phyloP scores from a whole-genome alignment of 768 basidiomycete genomes.

The Rhodotorula toruloides region DNA sequence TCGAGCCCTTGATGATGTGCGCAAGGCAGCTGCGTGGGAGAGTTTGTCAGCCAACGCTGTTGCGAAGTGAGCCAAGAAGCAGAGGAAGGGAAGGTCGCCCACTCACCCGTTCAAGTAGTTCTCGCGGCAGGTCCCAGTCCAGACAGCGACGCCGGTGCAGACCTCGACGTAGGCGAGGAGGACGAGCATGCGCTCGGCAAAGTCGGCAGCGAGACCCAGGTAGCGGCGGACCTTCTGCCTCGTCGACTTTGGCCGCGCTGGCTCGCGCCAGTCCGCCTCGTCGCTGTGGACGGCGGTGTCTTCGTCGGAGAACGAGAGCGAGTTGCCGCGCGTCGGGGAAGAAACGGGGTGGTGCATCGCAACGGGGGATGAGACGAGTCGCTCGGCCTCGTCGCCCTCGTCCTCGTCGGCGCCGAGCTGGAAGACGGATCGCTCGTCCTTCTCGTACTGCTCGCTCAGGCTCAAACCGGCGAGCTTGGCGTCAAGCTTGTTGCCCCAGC shows the following conservation, averaged over 20 bases:
- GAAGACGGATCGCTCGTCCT: background rate
- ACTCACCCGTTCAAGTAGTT: constrained; percentile 69
- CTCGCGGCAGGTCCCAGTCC: constrained; percentile 79
- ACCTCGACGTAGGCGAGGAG: constrained; percentile 65
- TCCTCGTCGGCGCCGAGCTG: constrained; percentile 11
- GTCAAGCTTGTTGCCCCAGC: background rate
- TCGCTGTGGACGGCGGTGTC: constrained; percentile 37
- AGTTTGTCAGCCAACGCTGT: background rate
- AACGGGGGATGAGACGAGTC: constrained; percentile 48
- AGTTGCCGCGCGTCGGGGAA: constrained; percentile 4
- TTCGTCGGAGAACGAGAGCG: constrained; percentile 17
- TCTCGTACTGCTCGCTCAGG: background rate
- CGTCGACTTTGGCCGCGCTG: background rate
- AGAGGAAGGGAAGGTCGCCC: background rate
- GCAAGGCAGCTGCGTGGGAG: constrained; percentile 64
- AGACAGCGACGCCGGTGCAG: constrained; percentile 67
- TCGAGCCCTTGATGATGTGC: constrained; percentile 73
- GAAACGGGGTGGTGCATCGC: background rate
- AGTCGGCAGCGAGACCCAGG: constrained; percentile 36
- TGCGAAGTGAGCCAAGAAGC: no score
- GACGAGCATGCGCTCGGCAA: constrained; percentile 60
- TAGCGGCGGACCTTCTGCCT: background rate
- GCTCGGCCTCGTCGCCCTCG: constrained; percentile 6
- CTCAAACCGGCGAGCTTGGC: background rate
- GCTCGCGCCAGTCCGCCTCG: constrained; percentile 1